Percentiles rank a stretch among this genome's conserved stretches.
phyloP scores from a whole-genome alignment of 2,329 filamentous ascomycete species.

The Cordyceps tenuipes region DNA sequence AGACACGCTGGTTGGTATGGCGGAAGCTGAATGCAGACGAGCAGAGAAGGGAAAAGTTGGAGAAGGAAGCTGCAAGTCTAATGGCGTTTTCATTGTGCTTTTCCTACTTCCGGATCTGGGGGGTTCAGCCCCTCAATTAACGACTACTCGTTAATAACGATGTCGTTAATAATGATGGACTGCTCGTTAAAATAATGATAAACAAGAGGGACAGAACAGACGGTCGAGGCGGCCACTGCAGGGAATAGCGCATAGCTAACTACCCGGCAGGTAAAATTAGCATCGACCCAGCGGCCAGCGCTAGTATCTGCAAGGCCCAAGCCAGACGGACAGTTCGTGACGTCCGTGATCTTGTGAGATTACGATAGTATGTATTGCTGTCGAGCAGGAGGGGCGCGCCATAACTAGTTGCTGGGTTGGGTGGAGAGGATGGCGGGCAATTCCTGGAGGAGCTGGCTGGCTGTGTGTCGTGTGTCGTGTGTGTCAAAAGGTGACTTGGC shows the following conservation, averaged over 20 bases:
- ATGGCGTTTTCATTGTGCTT: neutral
- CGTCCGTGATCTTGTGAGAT: neutral
- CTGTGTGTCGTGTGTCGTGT: no score
- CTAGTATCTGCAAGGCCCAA: neutral
- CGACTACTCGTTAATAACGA: no score
- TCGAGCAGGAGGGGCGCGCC: neutral
- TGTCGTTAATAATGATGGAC: no score
- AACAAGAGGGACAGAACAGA: neutral
- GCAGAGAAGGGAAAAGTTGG: neutral
- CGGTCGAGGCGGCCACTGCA: neutral
- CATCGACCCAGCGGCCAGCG: neutral
- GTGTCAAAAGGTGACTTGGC: neutral
- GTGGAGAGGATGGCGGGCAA: neutral
- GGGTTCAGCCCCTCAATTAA: neutral
- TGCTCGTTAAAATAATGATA: no score
- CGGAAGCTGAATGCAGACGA: neutral
- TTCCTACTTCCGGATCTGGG: neutral
- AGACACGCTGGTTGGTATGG: neutral
- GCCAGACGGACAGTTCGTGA: neutral
- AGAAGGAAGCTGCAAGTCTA: neutral
- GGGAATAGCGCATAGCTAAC: neutral
- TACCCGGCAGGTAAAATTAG: neutral
- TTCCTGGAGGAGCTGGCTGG: neutral
- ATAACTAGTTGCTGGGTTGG: neutral
- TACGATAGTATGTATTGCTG: neutral